Percentiles rank a stretch among this genome's conserved stretches.
phyloP scores from a whole-genome alignment of 768 basidiomycete species.

The Boletus vinaceobasis region DNA sequence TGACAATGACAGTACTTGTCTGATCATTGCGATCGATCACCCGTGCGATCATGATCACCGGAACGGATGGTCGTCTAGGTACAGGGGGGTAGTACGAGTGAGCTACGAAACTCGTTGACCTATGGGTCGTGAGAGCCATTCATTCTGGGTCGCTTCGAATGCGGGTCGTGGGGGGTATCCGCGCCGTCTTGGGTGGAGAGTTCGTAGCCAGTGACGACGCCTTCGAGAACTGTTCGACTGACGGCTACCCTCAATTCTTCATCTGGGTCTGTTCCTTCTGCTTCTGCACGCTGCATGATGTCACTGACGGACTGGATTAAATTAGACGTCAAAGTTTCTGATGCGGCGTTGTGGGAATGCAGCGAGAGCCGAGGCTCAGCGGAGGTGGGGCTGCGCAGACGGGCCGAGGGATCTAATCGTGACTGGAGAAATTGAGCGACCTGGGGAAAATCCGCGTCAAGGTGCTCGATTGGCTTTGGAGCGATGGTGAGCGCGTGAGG shows the following conservation, averaged over 20 bases:
- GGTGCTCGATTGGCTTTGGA: constrained; percentile 58
- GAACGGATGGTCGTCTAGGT: constrained; percentile 23
- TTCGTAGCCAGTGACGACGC: constrained; percentile 58
- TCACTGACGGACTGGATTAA: constrained; percentile 64
- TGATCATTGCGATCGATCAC: constrained; percentile 32
- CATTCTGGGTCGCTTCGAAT: constrained; percentile 24
- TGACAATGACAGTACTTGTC: constrained; percentile 19
- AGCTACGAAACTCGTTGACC: background rate
- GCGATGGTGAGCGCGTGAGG: constrained; percentile 6
- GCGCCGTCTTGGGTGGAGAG: constrained; percentile 34
- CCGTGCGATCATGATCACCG: constrained; percentile 33
- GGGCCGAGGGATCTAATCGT: constrained; percentile 16
- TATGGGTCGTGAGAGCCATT: constrained; percentile 17
- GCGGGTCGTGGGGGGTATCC: constrained; percentile 9
- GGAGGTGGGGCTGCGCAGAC: background rate
- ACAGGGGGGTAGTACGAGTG: constrained; percentile 6
- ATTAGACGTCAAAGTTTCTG: constrained; percentile 65
- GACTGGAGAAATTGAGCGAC: constrained; percentile 62
- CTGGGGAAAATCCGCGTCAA: constrained; percentile 67
- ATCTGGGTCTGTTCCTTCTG: constrained; percentile 62
- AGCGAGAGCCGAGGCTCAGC: constrained; percentile 47
- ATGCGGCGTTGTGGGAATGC: constrained; percentile 62
- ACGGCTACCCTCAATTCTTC: constrained; percentile 63
- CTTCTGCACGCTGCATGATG: constrained; percentile 60
- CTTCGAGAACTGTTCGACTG: constrained; percentile 58